Evolutionary conservation across 306 rosid genomes (phyloP).

Genomic region (Ceratonia siliqua): DNA sequence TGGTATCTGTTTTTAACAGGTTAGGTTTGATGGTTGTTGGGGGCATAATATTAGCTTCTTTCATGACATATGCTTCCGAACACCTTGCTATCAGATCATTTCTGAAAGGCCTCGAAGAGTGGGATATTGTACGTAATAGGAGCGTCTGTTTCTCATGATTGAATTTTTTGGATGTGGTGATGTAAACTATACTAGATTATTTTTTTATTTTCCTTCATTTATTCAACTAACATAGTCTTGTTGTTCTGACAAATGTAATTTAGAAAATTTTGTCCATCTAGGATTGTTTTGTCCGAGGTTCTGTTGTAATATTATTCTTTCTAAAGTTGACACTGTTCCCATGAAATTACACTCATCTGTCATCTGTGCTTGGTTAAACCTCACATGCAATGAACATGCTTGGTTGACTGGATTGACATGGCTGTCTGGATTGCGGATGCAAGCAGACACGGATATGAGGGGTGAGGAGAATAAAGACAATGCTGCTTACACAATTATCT

Average conservation of each 20-base stretch:
- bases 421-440: neutral
- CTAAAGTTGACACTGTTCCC: neutral
- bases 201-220: neutral
- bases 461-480: no score
- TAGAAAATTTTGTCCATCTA: constrained; percentile 37
- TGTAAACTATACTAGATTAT: constrained; percentile 32
- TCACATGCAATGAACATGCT: neutral
- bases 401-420: neutral
- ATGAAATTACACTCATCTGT: neutral
- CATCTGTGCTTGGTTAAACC: neutral
- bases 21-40: constrained; percentile 80
- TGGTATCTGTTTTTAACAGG: constrained; percentile 47
- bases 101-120: constrained; percentile 66
- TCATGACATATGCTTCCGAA: constrained; percentile 84
- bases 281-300: constrained; percentile 11
- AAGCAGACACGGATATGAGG: neutral
- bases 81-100: constrained; percentile 82
- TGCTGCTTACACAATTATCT: no score
- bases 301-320: constrained; percentile 52
- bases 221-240: constrained; percentile 28
- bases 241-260: constrained; percentile 34
- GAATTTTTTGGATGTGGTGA: neutral
- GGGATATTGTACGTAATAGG: constrained; percentile 54
- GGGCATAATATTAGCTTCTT: constrained; percentile 62
- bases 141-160: constrained; percentile 56